A percentile compares a stretch with the other conserved stretches of the same genome.
phyloP scores from a whole-genome alignment of 164 flowering plant species.

The Magnolia officinalis region DNA sequence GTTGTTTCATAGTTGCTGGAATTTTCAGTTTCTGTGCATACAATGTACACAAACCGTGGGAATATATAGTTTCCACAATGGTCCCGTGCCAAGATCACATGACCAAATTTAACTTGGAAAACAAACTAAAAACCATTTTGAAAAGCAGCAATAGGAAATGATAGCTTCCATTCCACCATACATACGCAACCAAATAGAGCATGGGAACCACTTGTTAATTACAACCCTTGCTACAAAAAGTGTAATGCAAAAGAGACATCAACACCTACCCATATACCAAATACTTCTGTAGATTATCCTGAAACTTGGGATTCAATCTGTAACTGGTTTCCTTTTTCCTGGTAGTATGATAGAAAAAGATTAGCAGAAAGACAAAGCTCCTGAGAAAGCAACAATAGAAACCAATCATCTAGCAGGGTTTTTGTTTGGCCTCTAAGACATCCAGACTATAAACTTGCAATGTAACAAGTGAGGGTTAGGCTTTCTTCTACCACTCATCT shows the following conservation, averaged over 20 bases:
- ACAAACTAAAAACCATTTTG: too few species aligned
- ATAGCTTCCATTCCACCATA: too few species aligned
- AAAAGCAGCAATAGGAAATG: too few species aligned
- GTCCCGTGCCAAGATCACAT: too few species aligned
- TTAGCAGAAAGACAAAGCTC: not conserved
- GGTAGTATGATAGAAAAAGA: slow-evolving; percentile 12
- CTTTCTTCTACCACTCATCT: too few species aligned
- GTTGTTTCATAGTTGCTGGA: too few species aligned
- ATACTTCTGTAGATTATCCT: slow-evolving; percentile 72
- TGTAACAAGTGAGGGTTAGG: too few species aligned
- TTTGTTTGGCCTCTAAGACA: not conserved
- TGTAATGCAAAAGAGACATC: not conserved
- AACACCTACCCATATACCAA: slow-evolving; percentile 61
- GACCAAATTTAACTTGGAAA: too few species aligned
- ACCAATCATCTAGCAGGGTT: not conserved
- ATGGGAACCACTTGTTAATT: not conserved
- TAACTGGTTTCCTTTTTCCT: slow-evolving; percentile 78
- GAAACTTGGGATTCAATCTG: slow-evolving; percentile 64
- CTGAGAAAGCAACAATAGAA: not conserved
- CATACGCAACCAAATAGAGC: too few species aligned
- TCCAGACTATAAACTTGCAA: not conserved
- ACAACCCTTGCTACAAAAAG: not conserved
- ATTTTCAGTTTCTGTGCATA: too few species aligned
- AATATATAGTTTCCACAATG: too few species aligned
- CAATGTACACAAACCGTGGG: too few species aligned